Conservation (phyloP, 306 rosid genomes). For the Vigna unguiculata region DNA sequence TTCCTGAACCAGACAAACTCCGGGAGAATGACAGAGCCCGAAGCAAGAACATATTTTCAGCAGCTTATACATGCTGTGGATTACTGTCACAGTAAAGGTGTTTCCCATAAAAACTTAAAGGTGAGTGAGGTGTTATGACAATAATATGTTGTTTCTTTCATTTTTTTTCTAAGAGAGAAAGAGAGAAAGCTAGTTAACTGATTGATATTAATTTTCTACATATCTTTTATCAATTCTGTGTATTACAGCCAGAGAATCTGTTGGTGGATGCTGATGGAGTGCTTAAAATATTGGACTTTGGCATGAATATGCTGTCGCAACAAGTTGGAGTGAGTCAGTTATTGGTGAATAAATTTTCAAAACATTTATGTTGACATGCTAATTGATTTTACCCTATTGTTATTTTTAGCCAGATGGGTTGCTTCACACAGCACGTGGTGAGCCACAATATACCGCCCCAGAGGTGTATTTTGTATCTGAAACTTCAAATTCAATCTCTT, state of each 20-base stretch:
- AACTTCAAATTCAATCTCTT: neutral
- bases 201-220: too few relatives aligned
- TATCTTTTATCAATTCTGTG: neutral
- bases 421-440: constrained; percentile 71
- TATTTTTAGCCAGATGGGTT: constrained; percentile 68
- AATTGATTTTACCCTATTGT: constrained; percentile 33
- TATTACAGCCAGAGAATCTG: constrained; percentile 77
- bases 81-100: constrained; percentile 82
- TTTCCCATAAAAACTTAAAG: constrained; percentile 76
- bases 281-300: constrained; percentile 84
- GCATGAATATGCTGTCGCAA: constrained; percentile 80
- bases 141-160: constrained; percentile 8
- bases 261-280: constrained; percentile 62
- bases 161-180: neutral
- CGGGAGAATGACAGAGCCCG: constrained; percentile 52
- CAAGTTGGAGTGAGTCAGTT: constrained; percentile 71
- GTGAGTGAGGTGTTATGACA: constrained; percentile 41
- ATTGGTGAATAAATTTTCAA: constrained; percentile 16
- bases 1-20: neutral
- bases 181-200: too few relatives aligned
- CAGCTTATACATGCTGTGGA: constrained; percentile 79
- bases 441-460: constrained; percentile 81
- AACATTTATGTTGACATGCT: neutral
- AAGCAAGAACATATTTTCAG: constrained; percentile 81
- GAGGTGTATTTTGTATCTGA: constrained; percentile 59